These are phyloP conservation scores for Leptomonas pyrrhocoris DNA, from an alignment of 208 protist species.

Conservation along the genomic window DNA sequence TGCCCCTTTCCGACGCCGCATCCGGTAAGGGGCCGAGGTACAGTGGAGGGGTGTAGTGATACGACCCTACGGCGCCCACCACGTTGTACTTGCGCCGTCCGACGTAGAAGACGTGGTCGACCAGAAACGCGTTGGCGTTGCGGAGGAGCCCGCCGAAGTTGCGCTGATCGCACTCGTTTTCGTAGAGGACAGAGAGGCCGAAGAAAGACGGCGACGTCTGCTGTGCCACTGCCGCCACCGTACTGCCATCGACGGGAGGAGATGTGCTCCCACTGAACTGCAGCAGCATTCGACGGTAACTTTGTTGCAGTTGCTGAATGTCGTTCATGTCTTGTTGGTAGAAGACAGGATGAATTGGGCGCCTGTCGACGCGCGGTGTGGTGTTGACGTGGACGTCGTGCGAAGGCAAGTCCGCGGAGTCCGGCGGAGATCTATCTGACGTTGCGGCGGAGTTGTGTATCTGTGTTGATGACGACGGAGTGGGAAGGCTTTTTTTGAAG, in stretches of 20 bases:
- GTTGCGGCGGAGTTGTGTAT: no score
- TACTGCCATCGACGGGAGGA: no score
- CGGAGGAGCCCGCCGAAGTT: slow-evolving; percentile 88
- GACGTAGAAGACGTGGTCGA: slow-evolving; percentile 80
- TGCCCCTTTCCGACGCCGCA: not conserved
- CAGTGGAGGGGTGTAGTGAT: slow-evolving; percentile 83
- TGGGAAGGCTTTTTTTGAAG: slow-evolving; percentile 23
- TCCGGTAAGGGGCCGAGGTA: slow-evolving; percentile 46
- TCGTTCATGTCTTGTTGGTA: slow-evolving; percentile 15
- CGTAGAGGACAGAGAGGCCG: slow-evolving; percentile 82
- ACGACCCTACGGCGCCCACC: slow-evolving; percentile 77
- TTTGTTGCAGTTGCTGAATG: slow-evolving; percentile 17
- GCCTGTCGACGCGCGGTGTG: slow-evolving; percentile 59
- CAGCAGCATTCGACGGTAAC: slow-evolving; percentile 42
- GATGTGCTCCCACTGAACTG: slow-evolving; percentile 29
- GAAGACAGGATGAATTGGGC: slow-evolving; percentile 81
- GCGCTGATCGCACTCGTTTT: slow-evolving; percentile 87
- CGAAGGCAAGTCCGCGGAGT: not conserved
- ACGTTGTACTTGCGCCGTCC: slow-evolving; percentile 83
- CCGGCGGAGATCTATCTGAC: not conserved
- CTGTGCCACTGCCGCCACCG: not conserved
- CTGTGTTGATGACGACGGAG: not conserved
- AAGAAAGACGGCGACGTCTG: slow-evolving; percentile 32
- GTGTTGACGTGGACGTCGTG: slow-evolving; percentile 17
- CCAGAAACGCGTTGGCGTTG: slow-evolving; percentile 88